phyloP scores from a whole-genome alignment of 176 grass and related monocot genomes.

The Oryza nivara region DNA sequence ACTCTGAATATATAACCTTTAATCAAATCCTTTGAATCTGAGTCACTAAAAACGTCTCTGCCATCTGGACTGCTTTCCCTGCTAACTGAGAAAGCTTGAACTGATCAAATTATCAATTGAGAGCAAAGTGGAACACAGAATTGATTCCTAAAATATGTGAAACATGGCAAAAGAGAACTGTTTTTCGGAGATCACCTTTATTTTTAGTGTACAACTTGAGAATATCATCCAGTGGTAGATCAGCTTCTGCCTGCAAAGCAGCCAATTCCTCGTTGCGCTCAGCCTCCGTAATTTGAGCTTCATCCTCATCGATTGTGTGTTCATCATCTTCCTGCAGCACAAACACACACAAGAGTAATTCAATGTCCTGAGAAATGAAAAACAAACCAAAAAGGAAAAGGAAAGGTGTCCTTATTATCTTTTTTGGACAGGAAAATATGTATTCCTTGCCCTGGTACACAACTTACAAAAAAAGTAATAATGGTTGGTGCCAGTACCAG shows the following conservation, averaged over 20 bases:
- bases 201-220: conserved; percentile 57
- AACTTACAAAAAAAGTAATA: background rate
- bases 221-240: conserved; percentile 80
- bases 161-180: conserved; percentile 38
- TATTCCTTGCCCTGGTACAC: background rate
- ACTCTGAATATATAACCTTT: conserved; percentile 76
- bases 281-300: conserved; percentile 86
- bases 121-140: conserved; percentile 24
- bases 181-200: conserved; percentile 46
- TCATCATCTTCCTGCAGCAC: conserved; percentile 88
- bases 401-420: background rate
- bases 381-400: background rate
- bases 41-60: conserved; percentile 47
- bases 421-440: background rate
- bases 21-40: conserved; percentile 55
- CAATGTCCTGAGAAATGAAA: background rate
- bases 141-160: conserved; percentile 8
- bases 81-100: conserved; percentile 89
- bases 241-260: conserved; percentile 88
- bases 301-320: conserved; percentile 82
- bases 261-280: conserved; percentile 82
- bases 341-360: conserved; percentile 25
- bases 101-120: conserved; percentile 70
- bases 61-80: conserved; percentile 67
- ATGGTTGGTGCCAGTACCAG: background rate